phyloP scores from a whole-genome alignment of 179 eudicot genomes.

The Patellifolia procumbens region DNA sequence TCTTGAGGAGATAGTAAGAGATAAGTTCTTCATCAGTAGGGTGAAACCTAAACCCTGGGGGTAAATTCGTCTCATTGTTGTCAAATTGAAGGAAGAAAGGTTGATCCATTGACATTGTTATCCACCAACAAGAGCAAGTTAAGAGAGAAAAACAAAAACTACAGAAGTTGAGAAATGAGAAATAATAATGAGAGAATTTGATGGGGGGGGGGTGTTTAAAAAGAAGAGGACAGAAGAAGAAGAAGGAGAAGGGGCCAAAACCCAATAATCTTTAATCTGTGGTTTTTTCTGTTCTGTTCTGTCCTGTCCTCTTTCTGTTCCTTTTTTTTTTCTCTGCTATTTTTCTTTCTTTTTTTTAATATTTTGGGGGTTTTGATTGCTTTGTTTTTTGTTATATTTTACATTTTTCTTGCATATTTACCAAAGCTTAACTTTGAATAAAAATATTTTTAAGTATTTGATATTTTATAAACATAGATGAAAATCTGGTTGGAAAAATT shows the following conservation, averaged over 20 bases:
- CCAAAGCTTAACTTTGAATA: too few relatives aligned
- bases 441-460: too few relatives aligned
- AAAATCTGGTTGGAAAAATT: too few relatives aligned
- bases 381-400: not conserved
- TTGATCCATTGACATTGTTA: conserved; percentile 25
- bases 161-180: not conserved
- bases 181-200: too few relatives aligned
- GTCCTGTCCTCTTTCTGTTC: conserved; percentile 23
- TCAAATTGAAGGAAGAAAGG: conserved; percentile 35
- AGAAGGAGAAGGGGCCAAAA: conserved; percentile 2
- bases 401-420: too few relatives aligned
- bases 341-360: not conserved
- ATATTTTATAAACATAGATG: too few relatives aligned
- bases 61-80: conserved; percentile 46
- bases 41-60: conserved; percentile 90
- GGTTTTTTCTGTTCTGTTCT: conserved; percentile 25
- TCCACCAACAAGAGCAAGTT: not conserved
- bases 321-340: not conserved
- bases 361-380: not conserved
- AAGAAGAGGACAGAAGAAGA: not conserved
- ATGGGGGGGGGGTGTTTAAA: conserved; percentile 13
- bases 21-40: conserved; percentile 95
- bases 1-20: conserved; percentile 77
- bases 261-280: conserved; percentile 15
- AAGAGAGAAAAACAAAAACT: not conserved